phyloP scores from a whole-genome alignment of 169 alveolate genomes.

The Eimeria falciformis region DNA sequence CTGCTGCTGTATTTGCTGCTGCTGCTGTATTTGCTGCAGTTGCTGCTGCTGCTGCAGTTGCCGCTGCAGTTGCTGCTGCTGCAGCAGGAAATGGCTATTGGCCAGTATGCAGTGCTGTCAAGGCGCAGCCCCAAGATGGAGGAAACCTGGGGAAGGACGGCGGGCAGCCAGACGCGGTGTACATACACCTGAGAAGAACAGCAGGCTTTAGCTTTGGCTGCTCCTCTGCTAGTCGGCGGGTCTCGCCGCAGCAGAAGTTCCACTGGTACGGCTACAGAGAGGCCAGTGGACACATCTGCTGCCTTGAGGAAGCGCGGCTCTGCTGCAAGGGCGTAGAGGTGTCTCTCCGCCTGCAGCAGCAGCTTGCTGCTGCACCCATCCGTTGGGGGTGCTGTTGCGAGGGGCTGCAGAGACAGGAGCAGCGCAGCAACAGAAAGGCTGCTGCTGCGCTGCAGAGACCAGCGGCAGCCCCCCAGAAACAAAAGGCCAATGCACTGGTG shows the following conservation, averaged over 20 bases:
- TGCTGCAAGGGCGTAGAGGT: neutral
- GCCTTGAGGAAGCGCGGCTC: neutral
- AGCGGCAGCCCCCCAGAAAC: neutral
- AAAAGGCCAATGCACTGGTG: neutral
- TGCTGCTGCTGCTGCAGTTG: neutral
- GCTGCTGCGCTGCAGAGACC: conserved; percentile 1
- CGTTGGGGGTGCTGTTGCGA: neutral
- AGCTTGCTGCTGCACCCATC: neutral
- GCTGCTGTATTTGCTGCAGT: no score
- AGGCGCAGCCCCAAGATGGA: neutral
- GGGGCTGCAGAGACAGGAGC: conserved; percentile 15
- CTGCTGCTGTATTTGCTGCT: no score
- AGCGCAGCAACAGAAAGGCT: neutral
- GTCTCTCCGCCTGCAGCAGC: neutral
- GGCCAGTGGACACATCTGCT: neutral
- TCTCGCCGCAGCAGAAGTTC: neutral
- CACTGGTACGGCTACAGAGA: neutral
- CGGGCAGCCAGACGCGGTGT: neutral
- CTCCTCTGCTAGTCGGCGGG: neutral
- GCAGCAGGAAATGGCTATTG: neutral
- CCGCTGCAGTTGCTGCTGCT: neutral
- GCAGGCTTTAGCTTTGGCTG: neutral
- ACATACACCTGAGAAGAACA: neutral
- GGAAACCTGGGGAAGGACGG: neutral
- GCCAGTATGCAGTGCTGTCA: neutral